Evolutionary conservation across 371 early-diverging fungal species (phyloP).

Genomic region (Parasitella parasitica): DNA sequence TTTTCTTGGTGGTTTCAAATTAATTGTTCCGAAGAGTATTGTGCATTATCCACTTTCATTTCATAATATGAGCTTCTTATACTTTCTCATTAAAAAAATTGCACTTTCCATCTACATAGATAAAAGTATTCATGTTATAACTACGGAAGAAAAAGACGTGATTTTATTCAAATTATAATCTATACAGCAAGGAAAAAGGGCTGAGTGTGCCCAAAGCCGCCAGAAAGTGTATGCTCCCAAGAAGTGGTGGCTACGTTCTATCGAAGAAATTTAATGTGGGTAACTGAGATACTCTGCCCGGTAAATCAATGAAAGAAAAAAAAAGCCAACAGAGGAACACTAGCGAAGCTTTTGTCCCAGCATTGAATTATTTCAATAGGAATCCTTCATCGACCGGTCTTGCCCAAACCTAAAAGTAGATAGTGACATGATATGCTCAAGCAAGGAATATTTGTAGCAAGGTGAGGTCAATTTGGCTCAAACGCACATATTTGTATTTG

Average conservation of each 20-base stretch:
- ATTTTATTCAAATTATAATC: too few relatives aligned
- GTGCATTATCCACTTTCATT: slow-evolving; percentile 7
- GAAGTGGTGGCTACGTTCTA: not conserved
- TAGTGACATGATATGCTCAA: too few relatives aligned
- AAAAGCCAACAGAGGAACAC: slow-evolving; percentile 16
- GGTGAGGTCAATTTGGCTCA: not conserved
- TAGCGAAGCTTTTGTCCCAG: slow-evolving; percentile 7
- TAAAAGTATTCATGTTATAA: slow-evolving; percentile 8
- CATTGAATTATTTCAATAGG: slow-evolving; percentile 7
- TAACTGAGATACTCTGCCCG: slow-evolving; percentile 7
- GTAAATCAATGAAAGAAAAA: slow-evolving; percentile 9
- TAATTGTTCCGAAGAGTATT: slow-evolving; percentile 10
- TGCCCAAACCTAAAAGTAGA: too few relatives aligned
- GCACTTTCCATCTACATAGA: slow-evolving; percentile 11
- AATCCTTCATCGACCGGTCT: slow-evolving; percentile 7
- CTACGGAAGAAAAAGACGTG: too few relatives aligned
- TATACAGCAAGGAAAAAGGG: slow-evolving; percentile 4
- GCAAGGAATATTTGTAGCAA: too few relatives aligned
- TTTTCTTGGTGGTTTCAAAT: too few relatives aligned
- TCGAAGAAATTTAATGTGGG: slow-evolving; percentile 13
- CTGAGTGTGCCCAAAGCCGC: slow-evolving; percentile 13
- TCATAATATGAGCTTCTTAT: slow-evolving; percentile 9
- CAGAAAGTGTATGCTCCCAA: slow-evolving; percentile 7
- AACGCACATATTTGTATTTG: slow-evolving; percentile 6
- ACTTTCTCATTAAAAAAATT: slow-evolving; percentile 11